Evolutionary conservation across 2,329 filamentous ascomycete species (phyloP), one percentile per base, ranked within the genome.

Genomic region (Beauveria sp.): DNA sequence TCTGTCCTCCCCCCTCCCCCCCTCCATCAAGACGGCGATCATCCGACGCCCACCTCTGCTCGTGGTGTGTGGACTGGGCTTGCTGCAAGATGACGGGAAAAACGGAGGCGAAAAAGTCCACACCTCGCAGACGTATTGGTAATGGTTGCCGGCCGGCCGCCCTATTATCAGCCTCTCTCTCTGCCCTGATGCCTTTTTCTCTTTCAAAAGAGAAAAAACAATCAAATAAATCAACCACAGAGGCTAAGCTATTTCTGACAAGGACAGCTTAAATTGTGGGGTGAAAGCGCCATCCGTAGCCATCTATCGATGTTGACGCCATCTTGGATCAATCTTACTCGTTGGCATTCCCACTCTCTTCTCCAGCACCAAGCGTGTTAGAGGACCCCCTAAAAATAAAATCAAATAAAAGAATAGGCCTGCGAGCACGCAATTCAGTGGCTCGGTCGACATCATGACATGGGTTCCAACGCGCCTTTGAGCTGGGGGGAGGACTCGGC

Each of bases 371-470:
- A 24, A 30, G 30, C 42, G 47, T 34, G 34, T 34, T 34, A 59
- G 30, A 50, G 14, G 28, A 9, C 8, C 28, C 54, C 54, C 20
- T 26, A 24, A 57, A 57, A 34, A 52, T 45, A 43, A 47, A 34
- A 34, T 3, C 34, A 20, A 24, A 20, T 40, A 34, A 34, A 34
- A 34, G 2, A 51, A 28, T 34, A 12, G 30, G 30, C 50, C 42
- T 54, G 58, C 45, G 51, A 63, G 57, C 61, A 63, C 61, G 61
- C 61, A 60, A 63, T 63, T 60, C 46, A 47, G 61, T 63, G 61
- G 61, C 61, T 63, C 43, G 22, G 26, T 60, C 50, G 53, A 56
- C 61, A 60, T 55, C 61, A 59, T 59, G 49, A 34, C 50, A 59
- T 50, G 53, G 60, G 42, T 61, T 28, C 28, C 40, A n/a, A n/a